Base-by-base conservation (phyloP, 345 rosid species). In the Raphanus sativus region DNA sequence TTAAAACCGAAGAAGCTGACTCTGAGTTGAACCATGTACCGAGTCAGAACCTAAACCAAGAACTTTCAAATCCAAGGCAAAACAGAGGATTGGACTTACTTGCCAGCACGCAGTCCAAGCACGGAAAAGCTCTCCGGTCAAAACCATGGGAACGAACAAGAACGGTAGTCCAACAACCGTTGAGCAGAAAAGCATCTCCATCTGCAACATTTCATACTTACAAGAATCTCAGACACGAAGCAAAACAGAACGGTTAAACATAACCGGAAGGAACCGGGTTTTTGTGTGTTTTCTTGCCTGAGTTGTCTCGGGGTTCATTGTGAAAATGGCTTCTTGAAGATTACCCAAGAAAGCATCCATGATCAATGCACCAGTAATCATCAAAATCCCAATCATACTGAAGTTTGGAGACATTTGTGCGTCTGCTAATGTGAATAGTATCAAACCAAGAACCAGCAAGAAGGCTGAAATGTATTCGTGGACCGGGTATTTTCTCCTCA, bases 121-220 rank as follows among this genome's bases (percentile, higher is more conserved):
- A 76, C 74, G 89, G 70, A 92, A 88, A 63, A 95, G 75, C 84
- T 95, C 99, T 33, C 98, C 99, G n/a, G 98, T 95, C 59, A 95
- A 79, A 62, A 95, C 74, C 99, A 95, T 95, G 17, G 99, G 99
- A 4, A 94, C 97, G 50, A 92, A 78, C 85, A 95, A 79, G 80
- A 92, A 84, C 0, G 99, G 99, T 82, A 95, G 79, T 33, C 99
- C 99, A 15, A 92, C 98, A 24, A 92, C 88, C 0, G 99, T 92
- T 2, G 98, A 89, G 81, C 99, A 92, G 79, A 95, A 92, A 58
- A 95, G 85, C 94, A 95, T 91, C 85, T 95, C 98, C 89, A 89
- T 92, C 99, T 92, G 86, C 55, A 34, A 36, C 8, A 71, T 21
- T 21, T 21, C 58, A n/a, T 2, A 25, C 73, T 55, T 13, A 69